Percentiles rank a stretch among this genome's conserved stretches.
Conservation (phyloP, 441 rosid genomes). For the Croton setiger region DNA sequence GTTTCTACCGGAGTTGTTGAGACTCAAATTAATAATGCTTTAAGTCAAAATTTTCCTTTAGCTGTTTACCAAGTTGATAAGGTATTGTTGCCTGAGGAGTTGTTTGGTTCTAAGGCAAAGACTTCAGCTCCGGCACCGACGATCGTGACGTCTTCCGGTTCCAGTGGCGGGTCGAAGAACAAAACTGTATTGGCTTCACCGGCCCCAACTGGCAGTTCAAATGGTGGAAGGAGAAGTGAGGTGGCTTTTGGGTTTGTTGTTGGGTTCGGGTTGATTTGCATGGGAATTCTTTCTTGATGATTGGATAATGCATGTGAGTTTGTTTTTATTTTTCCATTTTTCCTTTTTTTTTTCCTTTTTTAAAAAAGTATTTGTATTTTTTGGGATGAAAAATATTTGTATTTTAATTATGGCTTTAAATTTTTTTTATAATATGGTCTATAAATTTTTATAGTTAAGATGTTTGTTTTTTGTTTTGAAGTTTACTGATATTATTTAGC, state of each 20-base stretch:
- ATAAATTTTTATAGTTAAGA: no score
- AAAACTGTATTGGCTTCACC: constrained; percentile 18
- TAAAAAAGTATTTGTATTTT: no score
- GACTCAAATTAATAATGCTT: constrained; percentile 50
- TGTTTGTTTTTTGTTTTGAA: no score
- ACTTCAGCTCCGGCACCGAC: constrained; percentile 33
- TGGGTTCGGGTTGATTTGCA: constrained; percentile 39
- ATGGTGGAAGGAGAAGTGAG: constrained; percentile 28
- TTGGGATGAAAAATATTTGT: no score
- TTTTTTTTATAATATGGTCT: no score
- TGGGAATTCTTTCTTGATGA: constrained; percentile 35
- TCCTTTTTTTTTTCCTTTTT: neutral
- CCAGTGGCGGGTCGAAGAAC: constrained; percentile 17
- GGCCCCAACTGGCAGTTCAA: constrained; percentile 20
- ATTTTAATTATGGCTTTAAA: no score
- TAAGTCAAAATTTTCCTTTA: constrained; percentile 42
- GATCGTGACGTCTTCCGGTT: constrained; percentile 15
- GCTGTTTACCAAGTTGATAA: constrained; percentile 66
- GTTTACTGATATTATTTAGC: no score
- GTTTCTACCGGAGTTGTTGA: constrained; percentile 54
- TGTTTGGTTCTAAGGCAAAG: constrained; percentile 41
- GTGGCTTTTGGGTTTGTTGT: constrained; percentile 34
- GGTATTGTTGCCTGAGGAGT: constrained; percentile 56
- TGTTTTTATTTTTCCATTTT: neutral
- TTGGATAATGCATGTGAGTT: neutral